Evolutionary conservation across 495 filamentous ascomycete species (phyloP), one percentile per base, ranked within the genome.

Genomic region (Tuber borchii): DNA sequence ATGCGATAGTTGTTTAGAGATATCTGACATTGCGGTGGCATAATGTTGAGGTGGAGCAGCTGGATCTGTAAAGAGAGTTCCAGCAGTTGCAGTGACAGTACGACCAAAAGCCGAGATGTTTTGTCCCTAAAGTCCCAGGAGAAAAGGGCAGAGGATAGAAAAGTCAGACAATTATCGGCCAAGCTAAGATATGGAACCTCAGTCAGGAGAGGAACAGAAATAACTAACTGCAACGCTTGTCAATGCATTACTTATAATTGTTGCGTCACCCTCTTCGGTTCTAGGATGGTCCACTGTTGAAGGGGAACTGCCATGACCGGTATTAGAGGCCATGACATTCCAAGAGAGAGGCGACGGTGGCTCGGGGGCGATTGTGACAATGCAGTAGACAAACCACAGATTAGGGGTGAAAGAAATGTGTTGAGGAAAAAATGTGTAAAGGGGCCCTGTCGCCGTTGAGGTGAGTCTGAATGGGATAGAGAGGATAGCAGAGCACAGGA

Each of bases 51-150:
- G 89, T 34, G 87, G 84, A 70, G 82, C 83, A 70, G 84, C 85
- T 26, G 87, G 83, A 79, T 95, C 93, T 74, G 88, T 85, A 51
- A 89, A 80, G 77, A 99, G 87, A 83, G 96, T 93, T 82, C 90
- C 91, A 61, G 95, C 96, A 26, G 95, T 98, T 37, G 93, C 93
- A 40, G 94, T 94, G 74, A 99, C 94, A 85, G 97, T 99, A 80
- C 94, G 89, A 72, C 93, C 90, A 85, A 99, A 97, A 51, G 94
- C 93, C 85, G 97, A 93, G 77, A 99, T 85, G 78, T 94, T 92
- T 81, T 93, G 90, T 69, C 93, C 89, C 95, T 98, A 83, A 78
- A 78, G 42, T 72, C 71, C 71, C 77, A 78, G 78, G 78, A 78
- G 65, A 70, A 78, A 78, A n/a, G 0, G 68, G 42, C 70, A 12